Base-by-base conservation (phyloP, 371 early-diverging fungal species). In the Actinomucor elegans region DNA sequence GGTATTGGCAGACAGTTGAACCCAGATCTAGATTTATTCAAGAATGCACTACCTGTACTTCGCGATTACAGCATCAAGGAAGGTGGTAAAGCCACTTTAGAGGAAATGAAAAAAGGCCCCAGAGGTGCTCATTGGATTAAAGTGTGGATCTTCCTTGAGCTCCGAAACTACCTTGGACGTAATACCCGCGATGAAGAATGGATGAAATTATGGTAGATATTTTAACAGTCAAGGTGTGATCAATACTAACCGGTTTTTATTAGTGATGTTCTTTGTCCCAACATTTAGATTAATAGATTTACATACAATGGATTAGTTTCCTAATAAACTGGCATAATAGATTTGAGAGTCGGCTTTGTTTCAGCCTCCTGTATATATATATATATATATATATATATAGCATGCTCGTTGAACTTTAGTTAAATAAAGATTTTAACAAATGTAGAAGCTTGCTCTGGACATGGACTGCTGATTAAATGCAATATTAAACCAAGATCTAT, bases 1-100 rank as follows among this genome's bases (percentile, higher is more conserved):
- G 99, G 99, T 0, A 89, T 97, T 52, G 98, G 97, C 2, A 69
- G 94, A 27, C 85, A 86, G 48, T 65, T 98, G 49, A 89, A 94
- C 61, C 94, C 94, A 1, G 87, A 92, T n/a, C 69, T 96, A 28
- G 97, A 98, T 66, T 72, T 98, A 32, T 81, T 97, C 58, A 86
- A 89, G 48, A 89, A 76, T 11, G 88, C 93, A 0, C 53, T 93
- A 32, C 93, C 94, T 1, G 86, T 91, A 14, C 64, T 93, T 36
- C 67, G 92, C 28, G 76, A 84, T n/a, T 73, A 81, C 20, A 84
- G 87, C 45, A 67, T 70, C 46, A 77, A 77, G 62, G 83, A 85
- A 41, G 77, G 77, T 11, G 77, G 83, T 1, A 73, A 73, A n/a
- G 76, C 71, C 0, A 62, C 82, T 1, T 61, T 83, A 0, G 77